phyloP scores from a whole-genome alignment of 73 alveolate species.

The Paramecium caudatum region DNA sequence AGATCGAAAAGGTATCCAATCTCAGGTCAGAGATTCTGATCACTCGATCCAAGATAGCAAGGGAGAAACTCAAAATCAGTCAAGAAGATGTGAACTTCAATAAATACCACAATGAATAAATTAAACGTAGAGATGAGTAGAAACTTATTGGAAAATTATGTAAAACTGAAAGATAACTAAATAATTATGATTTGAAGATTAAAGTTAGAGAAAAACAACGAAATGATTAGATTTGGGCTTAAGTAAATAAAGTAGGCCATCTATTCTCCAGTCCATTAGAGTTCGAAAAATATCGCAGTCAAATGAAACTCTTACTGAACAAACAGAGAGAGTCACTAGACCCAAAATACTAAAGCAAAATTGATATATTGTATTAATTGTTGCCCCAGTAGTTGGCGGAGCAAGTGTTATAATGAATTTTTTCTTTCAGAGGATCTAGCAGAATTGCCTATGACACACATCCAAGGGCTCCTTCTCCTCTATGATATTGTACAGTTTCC shows the following conservation, averaged over 20 bases:
- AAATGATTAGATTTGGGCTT: background rate
- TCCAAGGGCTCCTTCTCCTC: conserved; percentile 8
- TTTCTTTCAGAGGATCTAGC: conserved; percentile 28
- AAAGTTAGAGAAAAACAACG: background rate
- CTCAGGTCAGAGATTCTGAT: background rate
- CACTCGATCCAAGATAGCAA: background rate
- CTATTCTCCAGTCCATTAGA: conserved; percentile 2
- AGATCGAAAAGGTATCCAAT: background rate
- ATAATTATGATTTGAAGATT: background rate
- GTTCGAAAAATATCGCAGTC: background rate
- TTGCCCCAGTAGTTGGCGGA: conserved; percentile 29
- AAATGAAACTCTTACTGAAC: background rate
- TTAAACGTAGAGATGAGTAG: too few species aligned
- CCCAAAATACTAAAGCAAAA: background rate
- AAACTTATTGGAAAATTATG: background rate
- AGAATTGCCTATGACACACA: background rate
- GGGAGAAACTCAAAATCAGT: background rate
- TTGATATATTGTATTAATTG: conserved; percentile 1
- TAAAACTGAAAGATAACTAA: background rate
- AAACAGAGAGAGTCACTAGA: background rate
- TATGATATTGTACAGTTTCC: background rate
- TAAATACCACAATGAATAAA: too few species aligned
- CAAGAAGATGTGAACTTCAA: conserved; percentile 28
- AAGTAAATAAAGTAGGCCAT: background rate
- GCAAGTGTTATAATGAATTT: background rate